A percentile compares a stretch with the other conserved stretches of the same genome.
phyloP scores from a whole-genome alignment of 768 basidiomycete species.

The Terana coerulea region DNA sequence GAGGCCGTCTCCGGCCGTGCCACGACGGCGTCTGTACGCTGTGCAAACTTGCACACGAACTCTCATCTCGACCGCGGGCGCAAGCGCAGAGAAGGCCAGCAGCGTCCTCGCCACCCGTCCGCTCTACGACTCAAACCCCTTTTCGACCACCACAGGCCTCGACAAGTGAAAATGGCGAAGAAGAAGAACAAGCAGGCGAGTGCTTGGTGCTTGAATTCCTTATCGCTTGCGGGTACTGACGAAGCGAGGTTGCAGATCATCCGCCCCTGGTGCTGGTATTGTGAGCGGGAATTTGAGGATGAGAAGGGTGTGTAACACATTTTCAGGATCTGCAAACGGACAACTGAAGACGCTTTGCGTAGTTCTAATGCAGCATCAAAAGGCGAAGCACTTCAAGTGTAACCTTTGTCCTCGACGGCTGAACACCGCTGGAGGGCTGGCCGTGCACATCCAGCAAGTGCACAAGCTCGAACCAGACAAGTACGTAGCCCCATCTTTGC shows the following conservation, averaged over 20 bases:
- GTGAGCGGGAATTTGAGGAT: conserved; percentile 99
- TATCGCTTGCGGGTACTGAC: too few relatives aligned
- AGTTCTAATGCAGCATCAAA: conserved; percentile 99
- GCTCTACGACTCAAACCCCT: background rate
- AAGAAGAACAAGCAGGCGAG: conserved; percentile 52
- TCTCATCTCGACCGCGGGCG: background rate
- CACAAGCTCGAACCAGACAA: conserved; percentile 97
- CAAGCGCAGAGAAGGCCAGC: conserved; percentile 1
- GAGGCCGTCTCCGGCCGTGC: background rate
- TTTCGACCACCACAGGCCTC: background rate
- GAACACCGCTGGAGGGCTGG: conserved; percentile 96
- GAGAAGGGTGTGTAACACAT: conserved; percentile 89
- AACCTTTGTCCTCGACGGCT: conserved; percentile 91
- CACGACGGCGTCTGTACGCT: too few relatives aligned
- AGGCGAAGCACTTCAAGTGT: conserved; percentile 99
- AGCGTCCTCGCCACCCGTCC: background rate
- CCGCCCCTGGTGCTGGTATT: conserved; percentile 98
- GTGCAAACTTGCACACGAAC: conserved; percentile 11
- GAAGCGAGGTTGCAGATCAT: conserved; percentile 54
- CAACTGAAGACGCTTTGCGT: too few relatives aligned
- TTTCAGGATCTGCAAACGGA: too few relatives aligned
- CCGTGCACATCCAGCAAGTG: conserved; percentile 97
- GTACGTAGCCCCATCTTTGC: conserved; percentile 21
- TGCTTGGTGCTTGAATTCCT: background rate
- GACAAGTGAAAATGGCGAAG: conserved; percentile 39